A percentile compares a stretch with the other conserved stretches of the same genome.
phyloP scores from a whole-genome alignment of 768 basidiomycete species.

The Auricularia auricula-judae region DNA sequence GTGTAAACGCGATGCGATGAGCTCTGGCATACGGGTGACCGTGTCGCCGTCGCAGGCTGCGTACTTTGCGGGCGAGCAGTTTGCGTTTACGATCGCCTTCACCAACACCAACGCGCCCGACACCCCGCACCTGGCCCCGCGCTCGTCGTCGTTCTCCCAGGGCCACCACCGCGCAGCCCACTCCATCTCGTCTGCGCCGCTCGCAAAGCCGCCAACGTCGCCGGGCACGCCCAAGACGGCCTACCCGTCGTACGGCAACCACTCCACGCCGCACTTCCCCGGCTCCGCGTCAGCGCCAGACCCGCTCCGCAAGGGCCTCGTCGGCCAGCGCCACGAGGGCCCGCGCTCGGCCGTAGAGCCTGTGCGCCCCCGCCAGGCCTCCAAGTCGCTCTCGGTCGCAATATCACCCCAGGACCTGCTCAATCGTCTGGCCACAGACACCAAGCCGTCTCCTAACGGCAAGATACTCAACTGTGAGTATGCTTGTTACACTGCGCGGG shows the following conservation, averaged over 20 bases:
- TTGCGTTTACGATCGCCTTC: constrained; percentile 77
- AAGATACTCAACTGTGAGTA: background rate
- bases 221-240: constrained; percentile 47
- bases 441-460: background rate
- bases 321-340: constrained; percentile 27
- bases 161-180: constrained; percentile 36
- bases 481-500: background rate
- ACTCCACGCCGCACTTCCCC: background rate
- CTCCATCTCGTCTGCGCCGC: constrained; percentile 72
- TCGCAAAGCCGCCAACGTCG: constrained; percentile 74
- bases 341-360: constrained; percentile 31
- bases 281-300: constrained; percentile 3
- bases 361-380: constrained; percentile 39
- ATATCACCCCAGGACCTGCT: constrained; percentile 39
- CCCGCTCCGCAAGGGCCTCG: constrained; percentile 35
- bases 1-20: background rate
- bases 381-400: constrained; percentile 58
- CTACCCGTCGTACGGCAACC: constrained; percentile 13
- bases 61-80: constrained; percentile 87
- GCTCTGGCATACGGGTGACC: background rate
- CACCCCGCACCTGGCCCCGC: background rate
- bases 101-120: constrained; percentile 62
- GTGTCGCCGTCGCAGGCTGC: constrained; percentile 63
- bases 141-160: background rate
- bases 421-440: constrained; percentile 17